Percentiles rank a stretch among this genome's conserved stretches.
phyloP scores from a whole-genome alignment of 2,329 filamentous ascomycete species.

The Nakataea oryzae region DNA sequence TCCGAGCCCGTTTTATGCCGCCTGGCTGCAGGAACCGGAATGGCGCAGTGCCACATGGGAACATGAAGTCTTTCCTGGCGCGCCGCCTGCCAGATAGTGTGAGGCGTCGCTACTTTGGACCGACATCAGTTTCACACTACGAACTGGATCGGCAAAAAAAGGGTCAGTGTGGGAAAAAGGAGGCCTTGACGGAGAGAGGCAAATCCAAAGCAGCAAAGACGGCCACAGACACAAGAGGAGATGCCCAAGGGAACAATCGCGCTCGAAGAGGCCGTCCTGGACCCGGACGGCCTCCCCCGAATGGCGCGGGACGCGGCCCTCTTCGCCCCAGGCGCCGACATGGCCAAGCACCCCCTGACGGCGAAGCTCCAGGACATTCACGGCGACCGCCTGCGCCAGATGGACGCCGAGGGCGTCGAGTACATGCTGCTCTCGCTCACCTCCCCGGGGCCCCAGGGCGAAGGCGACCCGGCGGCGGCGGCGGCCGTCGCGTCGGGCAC shows the following conservation, averaged over 20 bases:
- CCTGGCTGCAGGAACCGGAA: not conserved
- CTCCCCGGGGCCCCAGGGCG: constrained; percentile 20
- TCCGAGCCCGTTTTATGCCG: not conserved
- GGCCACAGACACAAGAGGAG: not conserved
- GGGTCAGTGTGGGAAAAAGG: no score
- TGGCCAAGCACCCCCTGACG: constrained; percentile 13
- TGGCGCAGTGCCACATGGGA: not conserved
- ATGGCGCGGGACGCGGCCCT: constrained; percentile 16
- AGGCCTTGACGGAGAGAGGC: no score
- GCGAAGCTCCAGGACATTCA: constrained; percentile 20
- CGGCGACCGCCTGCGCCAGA: constrained; percentile 15
- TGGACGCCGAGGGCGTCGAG: constrained; percentile 24
- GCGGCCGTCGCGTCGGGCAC: constrained; percentile 13
- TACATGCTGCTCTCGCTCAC: constrained; percentile 24
- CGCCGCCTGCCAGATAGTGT: no score
- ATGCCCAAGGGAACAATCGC: constrained; percentile 19
- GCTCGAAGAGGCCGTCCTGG: constrained; percentile 23
- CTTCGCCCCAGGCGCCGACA: constrained; percentile 15
- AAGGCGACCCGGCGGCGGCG: constrained; percentile 14
- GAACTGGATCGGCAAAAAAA: no score
- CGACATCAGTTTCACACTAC: no score
- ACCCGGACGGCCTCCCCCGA: constrained; percentile 18
- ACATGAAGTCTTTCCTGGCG: no score
- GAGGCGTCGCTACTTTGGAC: no score
- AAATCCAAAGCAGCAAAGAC: no score